Evolutionary conservation across 2,329 filamentous ascomycete genomes (phyloP), one percentile per base, ranked within the genome.

Genomic region (Pseudopithomyces chartarum): DNA sequence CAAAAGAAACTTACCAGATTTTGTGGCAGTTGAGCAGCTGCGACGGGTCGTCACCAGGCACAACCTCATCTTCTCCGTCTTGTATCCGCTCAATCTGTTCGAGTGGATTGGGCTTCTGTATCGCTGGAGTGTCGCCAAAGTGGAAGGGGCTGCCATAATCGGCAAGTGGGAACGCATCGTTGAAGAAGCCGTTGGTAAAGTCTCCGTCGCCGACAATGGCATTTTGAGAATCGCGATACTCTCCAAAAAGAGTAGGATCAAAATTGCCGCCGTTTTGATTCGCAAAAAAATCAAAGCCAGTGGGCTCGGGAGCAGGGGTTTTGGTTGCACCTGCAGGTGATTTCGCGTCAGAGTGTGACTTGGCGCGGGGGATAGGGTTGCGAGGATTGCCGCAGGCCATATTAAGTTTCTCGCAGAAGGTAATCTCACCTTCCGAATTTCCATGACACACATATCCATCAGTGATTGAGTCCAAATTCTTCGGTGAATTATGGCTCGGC

Each of bases 211-310:
- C 80, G 17, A 96, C 78, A 13, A 96, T 84, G 54, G 89, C 94
- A 55, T 92, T 90, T 68, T 96, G 91, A 0, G 92, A 88, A 70
- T 99, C 95, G 51, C 95, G 88, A 77, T 97, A 98, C 66, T 92
- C 91, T 52, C 90, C 91, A 74, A 97, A 98, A 4, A 98, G 82
- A 54, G 95, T 87, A 0, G 95, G 94, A 60, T 98, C 93, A 68
- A 98, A 97, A 61, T 90, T 87, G 54, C 91, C 91, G 55, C 89
- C 88, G 67, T 92, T 94, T 73, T 96, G 90, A 66, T 89, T 88
- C 38, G 87, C 84, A 48, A 95, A 81, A 85, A 89, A 93, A 72
- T 91, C 88, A 66, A 92, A 82, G 64, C 85, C 85, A 50, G 76
- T 72, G 43, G 56, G 29, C 40, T 66, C 58, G 54, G 68, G 57